These are phyloP conservation scores for Trichosanthes truncata DNA, from an alignment of 306 rosid species.

Conservation along the genomic window DNA sequence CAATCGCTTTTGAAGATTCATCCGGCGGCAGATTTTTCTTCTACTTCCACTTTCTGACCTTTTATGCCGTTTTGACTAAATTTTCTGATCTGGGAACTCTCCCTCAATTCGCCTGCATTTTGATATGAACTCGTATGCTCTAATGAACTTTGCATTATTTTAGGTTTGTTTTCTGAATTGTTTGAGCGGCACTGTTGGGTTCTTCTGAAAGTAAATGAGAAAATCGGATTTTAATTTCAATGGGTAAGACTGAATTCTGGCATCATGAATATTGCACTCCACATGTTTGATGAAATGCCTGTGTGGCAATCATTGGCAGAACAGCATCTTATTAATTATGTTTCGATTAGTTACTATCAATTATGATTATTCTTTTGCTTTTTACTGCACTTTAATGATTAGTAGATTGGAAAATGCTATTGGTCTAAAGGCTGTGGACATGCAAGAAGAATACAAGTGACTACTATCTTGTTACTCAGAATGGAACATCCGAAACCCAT, in stretches of 20 bases:
- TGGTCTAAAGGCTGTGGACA: not conserved
- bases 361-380: not conserved
- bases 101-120: not conserved
- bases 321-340: not conserved
- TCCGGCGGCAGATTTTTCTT: not conserved
- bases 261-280: not conserved
- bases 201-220: not conserved
- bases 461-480: not conserved
- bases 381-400: not conserved
- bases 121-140: not conserved
- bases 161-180: not conserved
- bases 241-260: not conserved
- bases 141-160: not conserved
- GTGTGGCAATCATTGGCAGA: not conserved
- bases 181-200: not conserved
- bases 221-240: not conserved
- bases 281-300: not conserved
- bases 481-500: not conserved
- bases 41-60: not conserved
- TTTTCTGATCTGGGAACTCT: not conserved
- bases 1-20: not conserved
- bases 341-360: not conserved
- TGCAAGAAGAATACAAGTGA: not conserved
- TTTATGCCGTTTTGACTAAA: not conserved
- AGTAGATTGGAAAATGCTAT: not conserved